phyloP scores from a whole-genome alignment of 192 early-diverging fungal genomes.

The Umbelopsis isabellina region DNA sequence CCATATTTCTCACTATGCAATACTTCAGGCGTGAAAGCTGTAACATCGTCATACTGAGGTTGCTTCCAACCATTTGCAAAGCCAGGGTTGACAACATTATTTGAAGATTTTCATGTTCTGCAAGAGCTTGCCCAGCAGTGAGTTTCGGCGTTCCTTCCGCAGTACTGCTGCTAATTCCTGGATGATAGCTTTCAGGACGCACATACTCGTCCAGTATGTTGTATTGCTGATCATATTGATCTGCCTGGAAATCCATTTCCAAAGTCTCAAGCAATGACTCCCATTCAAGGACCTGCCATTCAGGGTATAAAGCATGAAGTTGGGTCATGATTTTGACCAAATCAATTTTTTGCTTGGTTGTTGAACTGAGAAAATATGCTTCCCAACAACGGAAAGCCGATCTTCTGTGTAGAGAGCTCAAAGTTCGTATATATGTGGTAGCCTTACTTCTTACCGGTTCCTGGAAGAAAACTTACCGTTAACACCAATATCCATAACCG shows the following conservation, averaged over 20 bases:
- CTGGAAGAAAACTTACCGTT: slow-evolving; percentile 20
- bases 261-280: slow-evolving; percentile 37
- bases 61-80: slow-evolving; percentile 60
- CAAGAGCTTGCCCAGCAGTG: slow-evolving; percentile 2
- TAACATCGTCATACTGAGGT: slow-evolving; percentile 44
- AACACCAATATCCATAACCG: neutral
- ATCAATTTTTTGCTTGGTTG: slow-evolving; percentile 38
- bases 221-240: neutral
- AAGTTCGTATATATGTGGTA: slow-evolving; percentile 45
- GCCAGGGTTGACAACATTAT: slow-evolving; percentile 51
- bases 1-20: slow-evolving; percentile 50
- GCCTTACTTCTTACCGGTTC: slow-evolving; percentile 60
- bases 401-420: slow-evolving; percentile 49
- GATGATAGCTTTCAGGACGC: slow-evolving; percentile 15
- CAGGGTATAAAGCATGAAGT: slow-evolving; percentile 55
- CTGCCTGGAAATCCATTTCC: slow-evolving; percentile 15
- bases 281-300: slow-evolving; percentile 54
- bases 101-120: slow-evolving; percentile 45
- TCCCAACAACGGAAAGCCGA: slow-evolving; percentile 63
- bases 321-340: slow-evolving; percentile 56
- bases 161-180: neutral
- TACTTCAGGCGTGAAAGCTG: slow-evolving; percentile 54
- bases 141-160: neutral
- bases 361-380: slow-evolving; percentile 49
- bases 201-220: slow-evolving; percentile 38